phyloP scores from a whole-genome alignment of 129 eudicot genomes.

The Apium graveolens region DNA sequence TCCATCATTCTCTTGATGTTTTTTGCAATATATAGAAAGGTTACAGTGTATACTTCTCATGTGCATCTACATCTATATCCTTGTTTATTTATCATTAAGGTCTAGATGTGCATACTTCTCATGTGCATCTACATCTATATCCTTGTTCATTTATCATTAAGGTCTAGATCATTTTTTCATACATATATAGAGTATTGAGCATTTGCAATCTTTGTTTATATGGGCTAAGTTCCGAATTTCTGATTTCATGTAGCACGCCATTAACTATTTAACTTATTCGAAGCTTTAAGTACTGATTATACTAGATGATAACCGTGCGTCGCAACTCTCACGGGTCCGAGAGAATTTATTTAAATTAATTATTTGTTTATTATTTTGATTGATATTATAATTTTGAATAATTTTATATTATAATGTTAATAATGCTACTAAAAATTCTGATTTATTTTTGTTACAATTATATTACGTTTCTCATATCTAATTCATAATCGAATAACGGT shows the following conservation, averaged over 20 bases:
- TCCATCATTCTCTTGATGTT: neutral
- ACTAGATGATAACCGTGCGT: too few species aligned
- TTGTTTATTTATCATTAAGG: neutral
- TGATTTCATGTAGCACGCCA: neutral
- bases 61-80: neutral
- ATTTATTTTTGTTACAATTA: too few species aligned
- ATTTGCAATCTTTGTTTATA: neutral
- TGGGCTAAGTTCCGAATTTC: neutral
- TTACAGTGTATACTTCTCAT: neutral
- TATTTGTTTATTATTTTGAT: too few species aligned
- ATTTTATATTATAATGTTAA: too few species aligned
- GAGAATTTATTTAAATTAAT: too few species aligned
- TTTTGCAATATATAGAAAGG: neutral
- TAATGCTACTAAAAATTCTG: too few species aligned
- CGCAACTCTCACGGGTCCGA: too few species aligned
- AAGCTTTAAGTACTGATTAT: too few species aligned
- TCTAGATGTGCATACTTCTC: neutral
- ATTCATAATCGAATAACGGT: too few species aligned
- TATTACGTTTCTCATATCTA: too few species aligned
- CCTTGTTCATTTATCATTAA: neutral
- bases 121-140: neutral
- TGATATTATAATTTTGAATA: too few species aligned
- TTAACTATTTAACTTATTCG: neutral
- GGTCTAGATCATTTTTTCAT: neutral
- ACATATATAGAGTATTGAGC: neutral